phyloP scores from a whole-genome alignment of 1,139 yeast genomes.

The Torulaspora globosa region DNA sequence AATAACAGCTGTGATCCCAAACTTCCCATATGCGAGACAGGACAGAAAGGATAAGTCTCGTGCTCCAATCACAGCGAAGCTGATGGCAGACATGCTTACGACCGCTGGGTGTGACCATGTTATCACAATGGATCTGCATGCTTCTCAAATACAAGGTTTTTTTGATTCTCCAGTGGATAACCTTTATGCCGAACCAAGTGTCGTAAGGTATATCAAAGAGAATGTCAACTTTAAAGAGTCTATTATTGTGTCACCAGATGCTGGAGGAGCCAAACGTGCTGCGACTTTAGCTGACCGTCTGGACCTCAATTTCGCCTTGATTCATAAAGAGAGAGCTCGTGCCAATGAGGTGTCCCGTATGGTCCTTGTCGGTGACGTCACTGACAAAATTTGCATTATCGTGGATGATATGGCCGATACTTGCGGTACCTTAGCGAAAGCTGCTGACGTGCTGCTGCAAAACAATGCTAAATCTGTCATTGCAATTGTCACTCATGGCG shows the following conservation, averaged over 20 bases:
- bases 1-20: slow-evolving; percentile 91
- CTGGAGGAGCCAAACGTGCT: slow-evolving; percentile 98
- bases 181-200: slow-evolving; percentile 92
- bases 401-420: slow-evolving; percentile 99
- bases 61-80: slow-evolving; percentile 95
- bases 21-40: slow-evolving; percentile 96
- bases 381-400: slow-evolving; percentile 78
- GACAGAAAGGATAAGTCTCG: slow-evolving; percentile 94
- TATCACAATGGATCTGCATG: slow-evolving; percentile 96
- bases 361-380: slow-evolving; percentile 96
- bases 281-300: slow-evolving; percentile 91
- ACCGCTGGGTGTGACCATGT: slow-evolving; percentile 97
- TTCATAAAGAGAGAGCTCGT: slow-evolving; percentile 92
- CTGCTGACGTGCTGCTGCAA: slow-evolving; percentile 82
- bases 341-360: slow-evolving; percentile 92
- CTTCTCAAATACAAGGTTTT: slow-evolving; percentile 96
- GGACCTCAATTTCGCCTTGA: slow-evolving; percentile 90
- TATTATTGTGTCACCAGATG: slow-evolving; percentile 93
- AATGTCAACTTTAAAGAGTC: slow-evolving; percentile 64
- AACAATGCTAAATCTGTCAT: slow-evolving; percentile 81
- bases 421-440: slow-evolving; percentile 94
- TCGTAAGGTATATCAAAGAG: slow-evolving; percentile 80
- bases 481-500: slow-evolving; percentile 96
- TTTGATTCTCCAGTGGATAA: slow-evolving; percentile 96
- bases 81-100: slow-evolving; percentile 90